Conservation (phyloP, 1,284 basidiomycete species). For the Trametes sp. region DNA sequence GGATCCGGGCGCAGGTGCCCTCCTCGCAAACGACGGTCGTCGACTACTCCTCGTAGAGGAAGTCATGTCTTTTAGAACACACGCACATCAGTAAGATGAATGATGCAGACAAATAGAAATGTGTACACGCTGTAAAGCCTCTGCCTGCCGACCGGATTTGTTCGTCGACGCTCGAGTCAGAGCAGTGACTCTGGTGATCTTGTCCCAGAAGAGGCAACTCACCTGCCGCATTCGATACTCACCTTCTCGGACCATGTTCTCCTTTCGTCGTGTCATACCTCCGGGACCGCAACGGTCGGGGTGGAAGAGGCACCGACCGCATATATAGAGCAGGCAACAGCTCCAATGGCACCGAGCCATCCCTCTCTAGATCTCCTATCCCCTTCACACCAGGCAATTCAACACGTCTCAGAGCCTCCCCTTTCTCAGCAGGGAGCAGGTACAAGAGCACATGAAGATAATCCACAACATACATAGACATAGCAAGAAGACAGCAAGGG, state of each 20-base stretch:
- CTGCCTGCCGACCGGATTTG: not conserved
- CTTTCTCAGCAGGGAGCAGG: too few species aligned
- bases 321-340: not conserved
- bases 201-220: conserved; percentile 10
- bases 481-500: not conserved
- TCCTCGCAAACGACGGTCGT: not conserved
- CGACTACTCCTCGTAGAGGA: not conserved
- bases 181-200: not conserved
- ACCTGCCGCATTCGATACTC: not conserved
- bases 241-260: conserved; percentile 4
- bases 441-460: not conserved
- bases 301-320: not conserved
- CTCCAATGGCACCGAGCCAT: not conserved
- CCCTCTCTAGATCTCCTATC: not conserved
- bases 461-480: conserved; percentile 6
- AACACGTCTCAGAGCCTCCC: too few species aligned
- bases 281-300: conserved; percentile 1
- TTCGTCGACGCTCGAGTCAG: conserved; percentile 1
- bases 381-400: too few species aligned
- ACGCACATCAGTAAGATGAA: too few species aligned
- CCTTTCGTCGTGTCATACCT: not conserved
- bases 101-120: too few species aligned
- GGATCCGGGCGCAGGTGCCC: conserved; percentile 41
- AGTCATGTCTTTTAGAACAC: too few species aligned
- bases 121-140: too few species aligned